Conservation (phyloP, 2,329 filamentous ascomycete species). For the Diaporthe aspalathi region DNA sequence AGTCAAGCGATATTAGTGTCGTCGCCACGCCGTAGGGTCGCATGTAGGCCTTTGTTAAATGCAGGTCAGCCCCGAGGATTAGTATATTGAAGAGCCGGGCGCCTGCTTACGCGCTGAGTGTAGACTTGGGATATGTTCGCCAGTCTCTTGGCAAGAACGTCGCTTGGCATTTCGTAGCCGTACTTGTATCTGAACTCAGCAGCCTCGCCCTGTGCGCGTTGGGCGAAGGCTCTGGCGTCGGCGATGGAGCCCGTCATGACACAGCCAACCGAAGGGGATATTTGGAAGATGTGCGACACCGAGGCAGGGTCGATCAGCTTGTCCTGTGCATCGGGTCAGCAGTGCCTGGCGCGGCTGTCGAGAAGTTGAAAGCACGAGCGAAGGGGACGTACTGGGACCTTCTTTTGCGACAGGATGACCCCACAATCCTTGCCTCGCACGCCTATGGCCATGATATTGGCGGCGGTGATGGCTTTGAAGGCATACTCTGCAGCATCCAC, state of each 20-base stretch:
- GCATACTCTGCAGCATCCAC: conserved; percentile 85
- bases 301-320: conserved; percentile 98
- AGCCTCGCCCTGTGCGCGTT: conserved; percentile 92
- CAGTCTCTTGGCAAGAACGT: conserved; percentile 94
- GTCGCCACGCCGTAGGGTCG: conserved; percentile 95
- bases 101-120: conserved; percentile 82
- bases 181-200: conserved; percentile 99
- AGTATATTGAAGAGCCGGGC: conserved; percentile 27
- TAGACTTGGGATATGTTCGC: conserved; percentile 99
- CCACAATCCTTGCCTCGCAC: conserved; percentile 97
- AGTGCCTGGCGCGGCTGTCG: conserved; percentile 37
- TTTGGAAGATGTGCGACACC: conserved; percentile 96
- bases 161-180: conserved; percentile 99
- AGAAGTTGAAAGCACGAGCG: conserved; percentile 43
- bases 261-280: conserved; percentile 95
- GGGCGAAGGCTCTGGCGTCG: conserved; percentile 92
- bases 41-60: conserved; percentile 81
- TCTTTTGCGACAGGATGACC: conserved; percentile 98
- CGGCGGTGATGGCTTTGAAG: conserved; percentile 99
- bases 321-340: conserved; percentile 71
- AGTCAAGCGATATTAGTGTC: conserved; percentile 93
- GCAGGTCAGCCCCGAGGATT: conserved; percentile 32
- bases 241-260: conserved; percentile 99
- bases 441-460: conserved; percentile 98
- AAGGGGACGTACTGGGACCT: conserved; percentile 84